Conservation (phyloP, 2,329 filamentous ascomycete genomes). For the Penicillium capsulatum region DNA sequence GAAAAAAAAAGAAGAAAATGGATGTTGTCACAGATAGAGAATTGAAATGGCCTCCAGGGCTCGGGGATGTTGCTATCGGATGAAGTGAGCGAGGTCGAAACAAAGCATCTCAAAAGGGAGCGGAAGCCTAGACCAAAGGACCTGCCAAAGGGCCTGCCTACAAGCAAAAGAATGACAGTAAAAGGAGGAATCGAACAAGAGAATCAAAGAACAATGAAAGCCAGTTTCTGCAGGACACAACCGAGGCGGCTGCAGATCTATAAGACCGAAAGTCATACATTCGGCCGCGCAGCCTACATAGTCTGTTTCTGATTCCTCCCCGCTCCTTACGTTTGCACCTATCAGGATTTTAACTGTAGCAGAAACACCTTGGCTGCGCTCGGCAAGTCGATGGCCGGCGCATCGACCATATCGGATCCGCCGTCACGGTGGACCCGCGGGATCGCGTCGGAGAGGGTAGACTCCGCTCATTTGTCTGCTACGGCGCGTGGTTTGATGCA, state of each 20-base stretch:
- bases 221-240: conserved; percentile 4
- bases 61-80: background rate
- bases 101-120: conserved; percentile 4
- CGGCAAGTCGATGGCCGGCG: conserved; percentile 1
- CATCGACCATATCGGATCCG: conserved; percentile 5
- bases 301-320: conserved; percentile 7
- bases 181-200: too few species aligned
- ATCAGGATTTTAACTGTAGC: conserved; percentile 7
- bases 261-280: conserved; percentile 5
- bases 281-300: background rate
- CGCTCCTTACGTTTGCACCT: conserved; percentile 9
- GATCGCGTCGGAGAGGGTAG: conserved; percentile 5
- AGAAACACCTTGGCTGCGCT: conserved; percentile 13
- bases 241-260: conserved; percentile 14
- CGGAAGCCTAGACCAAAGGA: conserved; percentile 7
- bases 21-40: background rate
- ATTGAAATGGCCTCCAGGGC: conserved; percentile 3
- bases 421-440: conserved; percentile 11
- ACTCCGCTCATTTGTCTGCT: conserved; percentile 17
- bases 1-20: background rate
- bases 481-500: conserved; percentile 13
- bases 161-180: conserved; percentile 13
- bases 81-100: conserved; percentile 6
- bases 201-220: conserved; percentile 7
- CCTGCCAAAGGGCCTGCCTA: conserved; percentile 1